Evolutionary conservation across 345 rosid genomes (phyloP).

Genomic region (Melaleuca alternifolia): DNA sequence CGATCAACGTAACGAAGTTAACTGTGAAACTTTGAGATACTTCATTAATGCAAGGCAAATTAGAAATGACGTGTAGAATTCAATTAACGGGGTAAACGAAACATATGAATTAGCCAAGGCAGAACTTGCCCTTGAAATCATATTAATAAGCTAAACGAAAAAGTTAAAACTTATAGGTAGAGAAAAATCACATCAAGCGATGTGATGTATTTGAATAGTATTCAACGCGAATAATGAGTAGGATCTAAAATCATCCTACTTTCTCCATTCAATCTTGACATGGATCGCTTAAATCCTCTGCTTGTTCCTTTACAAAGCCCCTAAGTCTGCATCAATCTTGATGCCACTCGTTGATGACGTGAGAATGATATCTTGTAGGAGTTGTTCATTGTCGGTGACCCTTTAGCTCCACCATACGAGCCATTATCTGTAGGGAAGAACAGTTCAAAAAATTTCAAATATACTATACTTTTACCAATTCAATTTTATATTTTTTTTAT

Average conservation of each 20-base stretch:
- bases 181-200: background rate
- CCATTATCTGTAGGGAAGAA: background rate
- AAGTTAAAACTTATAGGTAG: background rate
- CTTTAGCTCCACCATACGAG: background rate
- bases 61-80: background rate
- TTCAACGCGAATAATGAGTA: background rate
- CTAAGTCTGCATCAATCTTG: background rate
- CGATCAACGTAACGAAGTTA: background rate
- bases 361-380: background rate
- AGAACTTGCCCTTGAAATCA: background rate
- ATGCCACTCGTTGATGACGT: background rate
- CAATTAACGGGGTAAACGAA: fast-evolving
- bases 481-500: too few species aligned
- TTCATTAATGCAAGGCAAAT: background rate
- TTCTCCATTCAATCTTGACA: background rate
- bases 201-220: background rate
- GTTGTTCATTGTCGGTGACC: background rate
- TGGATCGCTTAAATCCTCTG: background rate
- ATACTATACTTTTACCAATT: too few species aligned
- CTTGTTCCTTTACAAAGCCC: background rate
- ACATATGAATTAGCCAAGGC: background rate
- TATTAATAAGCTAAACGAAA: fast-evolving
- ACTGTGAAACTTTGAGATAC: background rate
- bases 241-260: background rate
- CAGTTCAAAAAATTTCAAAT: too few species aligned